Conservation (phyloP, 768 basidiomycete species). For the Candolleomyces efflorescens region DNA sequence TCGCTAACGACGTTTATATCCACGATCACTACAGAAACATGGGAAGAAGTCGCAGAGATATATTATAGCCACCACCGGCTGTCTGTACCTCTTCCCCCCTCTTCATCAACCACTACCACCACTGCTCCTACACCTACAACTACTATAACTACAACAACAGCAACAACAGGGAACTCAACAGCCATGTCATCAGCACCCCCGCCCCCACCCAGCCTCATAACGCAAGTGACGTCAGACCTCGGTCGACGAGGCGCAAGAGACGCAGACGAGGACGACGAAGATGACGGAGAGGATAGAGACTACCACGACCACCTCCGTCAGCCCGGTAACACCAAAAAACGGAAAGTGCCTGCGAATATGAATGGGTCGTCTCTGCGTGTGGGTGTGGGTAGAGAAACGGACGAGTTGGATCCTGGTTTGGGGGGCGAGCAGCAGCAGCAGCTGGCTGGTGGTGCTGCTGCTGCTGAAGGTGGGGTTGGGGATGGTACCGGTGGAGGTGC, state of each 20-base stretch:
- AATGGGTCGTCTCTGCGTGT: slow-evolving; percentile 41
- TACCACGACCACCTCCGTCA: slow-evolving; percentile 68
- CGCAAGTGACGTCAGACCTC: not conserved
- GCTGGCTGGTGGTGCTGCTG: not conserved
- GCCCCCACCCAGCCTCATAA: not conserved
- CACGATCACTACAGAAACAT: not conserved
- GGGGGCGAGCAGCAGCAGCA: not conserved
- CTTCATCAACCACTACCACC: too few species aligned
- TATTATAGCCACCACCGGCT: not conserved
- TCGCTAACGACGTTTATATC: not conserved
- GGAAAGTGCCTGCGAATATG: slow-evolving; percentile 76
- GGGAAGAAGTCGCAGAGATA: not conserved
- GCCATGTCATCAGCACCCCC: not conserved
- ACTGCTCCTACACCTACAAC: too few species aligned
- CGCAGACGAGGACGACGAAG: slow-evolving; percentile 51
- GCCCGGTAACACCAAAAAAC: slow-evolving; percentile 83
- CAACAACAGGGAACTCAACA: too few species aligned
- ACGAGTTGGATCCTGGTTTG: slow-evolving; percentile 5
- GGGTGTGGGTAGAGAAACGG: slow-evolving; percentile 10
- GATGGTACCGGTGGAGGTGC: too few species aligned
- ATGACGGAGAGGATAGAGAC: slow-evolving; percentile 60
- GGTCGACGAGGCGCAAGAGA: slow-evolving; percentile 13
- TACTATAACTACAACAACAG: too few species aligned
- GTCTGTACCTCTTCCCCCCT: not conserved
- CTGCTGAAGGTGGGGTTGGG: not conserved